phyloP scores from a whole-genome alignment of 176 grass and related monocot genomes.

The Oropetium thomaeum region DNA sequence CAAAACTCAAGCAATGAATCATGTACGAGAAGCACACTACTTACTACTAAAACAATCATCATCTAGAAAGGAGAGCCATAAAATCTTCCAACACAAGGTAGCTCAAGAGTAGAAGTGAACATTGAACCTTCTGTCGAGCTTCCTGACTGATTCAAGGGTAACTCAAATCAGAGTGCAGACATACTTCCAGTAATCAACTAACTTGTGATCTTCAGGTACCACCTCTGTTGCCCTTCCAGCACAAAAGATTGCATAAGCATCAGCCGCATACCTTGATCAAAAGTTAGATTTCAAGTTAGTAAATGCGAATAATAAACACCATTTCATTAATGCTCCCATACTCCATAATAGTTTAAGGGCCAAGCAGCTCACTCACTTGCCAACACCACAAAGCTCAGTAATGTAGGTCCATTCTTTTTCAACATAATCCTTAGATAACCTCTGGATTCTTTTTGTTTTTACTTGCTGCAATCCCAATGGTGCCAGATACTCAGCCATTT shows the following conservation, averaged over 20 bases:
- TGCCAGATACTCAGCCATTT: constrained; percentile 39
- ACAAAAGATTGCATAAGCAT: constrained; percentile 88
- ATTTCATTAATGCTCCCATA: neutral
- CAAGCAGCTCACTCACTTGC: constrained; percentile 47
- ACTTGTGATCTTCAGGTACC: constrained; percentile 64
- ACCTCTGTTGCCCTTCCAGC: constrained; percentile 54
- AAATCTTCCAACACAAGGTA: neutral
- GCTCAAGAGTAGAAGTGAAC: constrained; percentile 5
- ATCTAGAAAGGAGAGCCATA: neutral
- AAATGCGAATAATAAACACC: neutral
- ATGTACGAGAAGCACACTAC: neutral
- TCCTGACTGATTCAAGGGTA: constrained; percentile 28
- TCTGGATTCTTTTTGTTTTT: constrained; percentile 47
- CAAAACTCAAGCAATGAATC: neutral
- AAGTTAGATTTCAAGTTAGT: neutral
- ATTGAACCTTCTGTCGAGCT: neutral
- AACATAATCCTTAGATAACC: constrained; percentile 47
- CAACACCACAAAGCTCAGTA: constrained; percentile 65
- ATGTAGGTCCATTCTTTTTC: constrained; percentile 52
- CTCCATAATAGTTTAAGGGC: neutral
- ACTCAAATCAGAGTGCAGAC: constrained; percentile 40
- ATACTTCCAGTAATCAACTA: constrained; percentile 68
- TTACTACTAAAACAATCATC: neutral
- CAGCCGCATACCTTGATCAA: constrained; percentile 65
- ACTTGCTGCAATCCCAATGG: constrained; percentile 51